Base-by-base conservation (phyloP, 2,329 filamentous ascomycete species). In the Alternaria dauci region DNA sequence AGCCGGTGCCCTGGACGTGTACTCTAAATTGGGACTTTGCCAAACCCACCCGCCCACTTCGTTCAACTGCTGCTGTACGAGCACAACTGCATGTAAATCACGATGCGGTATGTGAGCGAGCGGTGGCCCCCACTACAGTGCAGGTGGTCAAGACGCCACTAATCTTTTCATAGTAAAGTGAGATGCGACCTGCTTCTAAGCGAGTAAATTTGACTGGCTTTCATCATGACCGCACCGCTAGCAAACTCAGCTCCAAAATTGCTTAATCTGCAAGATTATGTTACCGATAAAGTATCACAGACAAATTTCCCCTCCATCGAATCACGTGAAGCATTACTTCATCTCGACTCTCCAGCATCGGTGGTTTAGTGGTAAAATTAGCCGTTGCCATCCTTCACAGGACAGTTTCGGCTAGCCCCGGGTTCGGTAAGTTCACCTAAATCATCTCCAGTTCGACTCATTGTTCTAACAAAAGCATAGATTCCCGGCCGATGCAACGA, bases 321-420 rank as follows among this genome's bases (percentile, higher is more conserved):
- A 52, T 44, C 47, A 57, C 47, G 23, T 57, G 41, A 47, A 43
- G 4, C 16, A 28, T 4, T 5, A 25, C 12, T 56, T 47, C 55
- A 39, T 28, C 23, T 7, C 5, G 30, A n/a, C 6, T 8, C 20
- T 4, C 26, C 23, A 43, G 59, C 59, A 61, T 61, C 59, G 59
- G 59, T 61, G 59, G 59, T 61, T 61, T 61, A 61, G 59, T 61
- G 59, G 59, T 61, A 61, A 61, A 61, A 61, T 61, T 61, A 61
- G 59, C 59, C 59, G 59, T 61, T 61, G 59, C 59, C 59, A 61
- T 59, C 55, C 25, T 36, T 41, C 16, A 26, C 38, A 38, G 36
- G 28, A 52, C 55, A 53, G 25, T 28, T 53, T 61, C 59, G 59
- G 59, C 59, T 61, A 61, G 58, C 58, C 58, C 58, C 58, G 58